Base-by-base conservation (phyloP, 345 rosid genomes). In the Eucalyptus shirleyi region DNA sequence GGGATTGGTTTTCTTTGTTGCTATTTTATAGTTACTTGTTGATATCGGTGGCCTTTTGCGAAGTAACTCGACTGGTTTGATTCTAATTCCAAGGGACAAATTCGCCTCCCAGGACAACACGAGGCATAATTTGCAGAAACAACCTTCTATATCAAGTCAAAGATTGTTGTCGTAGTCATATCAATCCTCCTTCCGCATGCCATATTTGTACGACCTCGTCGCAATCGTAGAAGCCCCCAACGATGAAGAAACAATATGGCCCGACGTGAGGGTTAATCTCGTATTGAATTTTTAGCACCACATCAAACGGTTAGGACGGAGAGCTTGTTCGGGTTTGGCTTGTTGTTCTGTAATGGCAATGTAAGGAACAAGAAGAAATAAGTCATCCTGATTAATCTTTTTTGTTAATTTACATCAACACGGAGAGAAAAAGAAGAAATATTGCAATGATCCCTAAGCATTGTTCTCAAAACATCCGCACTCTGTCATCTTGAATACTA, bases 41-140 rank as follows among this genome's bases (percentile, higher is more conserved):
- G 69, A 13, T 60, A 60, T 60, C 15, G 16, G 69, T 28, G 69
- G 32, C 17, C 67, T 60, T 26, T 26, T 12, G 32, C 89, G 99
- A 50, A 97, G 98, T 90, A 93, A 96, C 89, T 96, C 96, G 53
- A 96, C 97, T 19, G 96, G 98, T 83, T 96, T 97, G 13, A 92
- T 94, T 65, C 95, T 92, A 59, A 94, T 91, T 89, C 96, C 94
- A 34, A 95, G 93, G 86, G 93, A 86, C 72, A 26, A 93, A 80
- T 55, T 91, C 47, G 50, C 50, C 5, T 50, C 91, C 45, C 94
- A 96, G 90, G 93, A 94, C 90, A 88, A 89, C 14, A 92, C 89
- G 55, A 91, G 92, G 67, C 96, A 91, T 53, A 89, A 88, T 89
- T 90, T 94, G 89, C 94, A 91, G 62, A 95, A 94, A 91, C 95